Percentiles rank a stretch among this genome's conserved stretches.
Evolutionary conservation across 257 asterid species (phyloP).

Genomic region (Capsicum baccatum): DNA sequence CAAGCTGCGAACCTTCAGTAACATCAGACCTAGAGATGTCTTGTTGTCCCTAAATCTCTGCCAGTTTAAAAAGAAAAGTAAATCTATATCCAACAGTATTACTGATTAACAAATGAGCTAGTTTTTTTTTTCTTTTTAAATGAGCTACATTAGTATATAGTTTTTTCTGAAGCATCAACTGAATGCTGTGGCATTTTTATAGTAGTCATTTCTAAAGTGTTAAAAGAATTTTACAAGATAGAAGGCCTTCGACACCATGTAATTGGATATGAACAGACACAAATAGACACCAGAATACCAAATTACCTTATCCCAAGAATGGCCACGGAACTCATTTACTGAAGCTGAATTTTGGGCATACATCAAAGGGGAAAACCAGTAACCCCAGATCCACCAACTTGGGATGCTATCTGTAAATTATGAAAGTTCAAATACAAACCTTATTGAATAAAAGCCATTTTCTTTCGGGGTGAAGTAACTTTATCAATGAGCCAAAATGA

Average conservation of each 20-base stretch:
- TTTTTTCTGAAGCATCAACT: slow-evolving; percentile 1
- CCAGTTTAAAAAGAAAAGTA: background rate
- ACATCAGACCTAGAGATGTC: slow-evolving; percentile 39
- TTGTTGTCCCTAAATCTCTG: slow-evolving; percentile 41
- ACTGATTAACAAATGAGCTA: background rate
- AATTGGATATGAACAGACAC: slow-evolving; percentile 6
- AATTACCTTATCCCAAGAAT: slow-evolving; percentile 74
- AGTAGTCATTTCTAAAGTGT: background rate
- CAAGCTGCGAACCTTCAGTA: slow-evolving; percentile 44
- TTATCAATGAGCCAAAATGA: background rate
- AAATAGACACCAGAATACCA: background rate
- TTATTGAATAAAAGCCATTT: background rate
- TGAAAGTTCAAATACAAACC: slow-evolving; percentile 29
- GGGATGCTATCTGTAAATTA: slow-evolving; percentile 68
- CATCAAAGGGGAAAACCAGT: slow-evolving; percentile 94
- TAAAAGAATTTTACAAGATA: background rate
- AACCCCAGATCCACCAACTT: slow-evolving; percentile 98
- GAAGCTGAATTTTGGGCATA: slow-evolving; percentile 89
- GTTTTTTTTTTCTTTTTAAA: background rate
- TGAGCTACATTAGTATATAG: background rate
- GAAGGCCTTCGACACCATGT: slow-evolving; percentile 3
- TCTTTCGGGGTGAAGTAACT: background rate
- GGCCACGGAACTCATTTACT: slow-evolving; percentile 85
- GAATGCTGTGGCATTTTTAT: background rate
- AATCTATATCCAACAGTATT: slow-evolving; percentile 11